Conservation (phyloP, 345 rosid species). For the Carallia pectinifolia region DNA sequence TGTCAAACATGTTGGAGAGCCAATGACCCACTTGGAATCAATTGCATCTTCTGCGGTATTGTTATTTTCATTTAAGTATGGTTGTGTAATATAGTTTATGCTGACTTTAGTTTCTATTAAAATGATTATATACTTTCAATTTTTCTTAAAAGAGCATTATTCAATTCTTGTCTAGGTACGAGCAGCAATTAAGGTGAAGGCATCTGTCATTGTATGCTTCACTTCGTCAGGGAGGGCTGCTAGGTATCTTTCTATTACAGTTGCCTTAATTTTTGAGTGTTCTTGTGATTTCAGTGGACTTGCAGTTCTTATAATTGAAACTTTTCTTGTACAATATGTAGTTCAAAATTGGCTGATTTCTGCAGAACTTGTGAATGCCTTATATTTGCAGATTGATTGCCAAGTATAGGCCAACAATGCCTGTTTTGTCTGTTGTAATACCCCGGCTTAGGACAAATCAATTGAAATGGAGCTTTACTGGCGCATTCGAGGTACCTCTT, state of each 20-base stretch:
- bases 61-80: slow-evolving; percentile 5
- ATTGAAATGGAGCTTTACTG: slow-evolving; percentile 93
- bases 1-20: slow-evolving; percentile 85
- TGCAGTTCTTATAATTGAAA: not conserved
- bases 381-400: slow-evolving; percentile 71
- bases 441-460: slow-evolving; percentile 96
- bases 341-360: not conserved
- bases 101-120: not conserved
- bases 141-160: not conserved
- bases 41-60: slow-evolving; percentile 94
- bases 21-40: slow-evolving; percentile 95
- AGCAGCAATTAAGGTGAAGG: slow-evolving; percentile 98
- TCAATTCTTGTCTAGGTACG: slow-evolving; percentile 52
- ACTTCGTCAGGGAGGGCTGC: slow-evolving; percentile 98
- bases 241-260: slow-evolving; percentile 44
- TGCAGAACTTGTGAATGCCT: slow-evolving; percentile 1
- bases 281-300: not conserved
- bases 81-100: not conserved
- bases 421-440: slow-evolving; percentile 92
- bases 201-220: slow-evolving; percentile 92
- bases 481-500: slow-evolving; percentile 81
- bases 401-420: slow-evolving; percentile 98
- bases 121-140: not conserved
- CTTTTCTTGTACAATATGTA: not conserved
- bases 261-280: not conserved